These are phyloP conservation scores for Stellera chamaejasme DNA, from an alignment of 345 rosid species.

Conservation along the genomic window DNA sequence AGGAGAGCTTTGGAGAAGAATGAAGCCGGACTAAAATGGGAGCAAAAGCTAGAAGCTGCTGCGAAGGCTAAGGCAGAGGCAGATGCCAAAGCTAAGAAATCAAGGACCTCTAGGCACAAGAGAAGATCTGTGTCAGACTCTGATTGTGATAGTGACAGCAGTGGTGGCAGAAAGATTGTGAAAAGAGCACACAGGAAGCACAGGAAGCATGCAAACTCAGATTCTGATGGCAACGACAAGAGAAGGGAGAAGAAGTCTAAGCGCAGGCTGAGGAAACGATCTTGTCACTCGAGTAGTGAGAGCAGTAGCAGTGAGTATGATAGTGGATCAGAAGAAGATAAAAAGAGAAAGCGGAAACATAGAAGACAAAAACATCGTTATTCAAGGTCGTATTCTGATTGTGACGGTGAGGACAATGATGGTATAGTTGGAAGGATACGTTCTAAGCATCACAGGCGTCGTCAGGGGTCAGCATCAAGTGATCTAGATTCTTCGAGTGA, in stretches of 20 bases:
- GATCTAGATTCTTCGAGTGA: conserved; percentile 25
- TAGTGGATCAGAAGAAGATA: conserved; percentile 43
- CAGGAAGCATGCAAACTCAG: conserved; percentile 37
- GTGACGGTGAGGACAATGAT: conserved; percentile 28
- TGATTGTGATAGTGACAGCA: conserved; percentile 34
- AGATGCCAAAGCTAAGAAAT: conserved; percentile 52
- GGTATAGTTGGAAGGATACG: conserved; percentile 21
- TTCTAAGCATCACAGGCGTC: conserved; percentile 30
- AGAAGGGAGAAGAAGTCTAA: conserved; percentile 48
- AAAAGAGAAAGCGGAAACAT: conserved; percentile 35
- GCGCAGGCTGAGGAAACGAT: conserved; percentile 36
- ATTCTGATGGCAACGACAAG: conserved; percentile 43
- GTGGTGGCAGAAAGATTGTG: conserved; percentile 41
- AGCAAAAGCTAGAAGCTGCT: conserved; percentile 92
- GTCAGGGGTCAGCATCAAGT: conserved; percentile 16
- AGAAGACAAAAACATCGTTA: conserved; percentile 32
- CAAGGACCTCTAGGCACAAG: conserved; percentile 47
- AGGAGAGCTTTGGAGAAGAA: conserved; percentile 65
- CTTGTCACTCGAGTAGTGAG: conserved; percentile 28
- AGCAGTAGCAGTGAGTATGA: conserved; percentile 30
- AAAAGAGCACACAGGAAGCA: conserved; percentile 47
- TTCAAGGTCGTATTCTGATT: conserved; percentile 28
- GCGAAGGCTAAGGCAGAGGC: conserved; percentile 64
- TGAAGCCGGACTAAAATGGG: conserved; percentile 93
- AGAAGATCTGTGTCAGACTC: conserved; percentile 35